phyloP scores from a whole-genome alignment of 75 land plant genomes.

The Sequoiadendron giganteum region DNA sequence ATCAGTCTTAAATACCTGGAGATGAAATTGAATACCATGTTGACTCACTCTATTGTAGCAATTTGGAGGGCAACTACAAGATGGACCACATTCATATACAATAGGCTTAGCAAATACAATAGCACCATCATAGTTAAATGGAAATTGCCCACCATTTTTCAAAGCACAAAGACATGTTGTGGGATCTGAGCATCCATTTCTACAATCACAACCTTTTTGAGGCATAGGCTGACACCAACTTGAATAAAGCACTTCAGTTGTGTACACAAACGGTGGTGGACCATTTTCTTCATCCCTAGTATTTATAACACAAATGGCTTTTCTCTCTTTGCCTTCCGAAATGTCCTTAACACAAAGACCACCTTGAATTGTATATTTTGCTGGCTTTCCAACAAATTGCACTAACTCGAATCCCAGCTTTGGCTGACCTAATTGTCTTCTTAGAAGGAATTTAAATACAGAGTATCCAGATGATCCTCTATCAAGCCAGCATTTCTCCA shows the following conservation, averaged over 20 bases:
- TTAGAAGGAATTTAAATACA: constrained; percentile 48
- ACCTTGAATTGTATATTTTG: neutral
- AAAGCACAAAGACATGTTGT: constrained; percentile 13
- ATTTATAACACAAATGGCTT: constrained; percentile 18
- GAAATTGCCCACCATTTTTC: constrained; percentile 20
- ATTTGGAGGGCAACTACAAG: constrained; percentile 15
- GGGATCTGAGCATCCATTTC: constrained; percentile 9
- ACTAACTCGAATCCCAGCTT: constrained; percentile 14
- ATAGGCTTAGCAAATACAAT: constrained; percentile 11
- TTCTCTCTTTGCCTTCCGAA: constrained; percentile 19
- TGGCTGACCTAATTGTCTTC: constrained; percentile 38
- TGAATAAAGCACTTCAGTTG: constrained; percentile 9
- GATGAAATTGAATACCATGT: constrained; percentile 8
- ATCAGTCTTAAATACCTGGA: constrained; percentile 27
- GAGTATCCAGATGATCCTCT: constrained; percentile 30
- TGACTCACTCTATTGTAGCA: constrained; percentile 16
- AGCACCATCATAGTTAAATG: constrained; percentile 19
- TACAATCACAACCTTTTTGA: constrained; percentile 22
- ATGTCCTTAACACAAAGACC: constrained; percentile 13
- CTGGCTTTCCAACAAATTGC: constrained; percentile 9
- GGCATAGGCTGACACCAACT: constrained; percentile 4
- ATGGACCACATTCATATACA: constrained; percentile 20
- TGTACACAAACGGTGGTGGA: constrained; percentile 1
- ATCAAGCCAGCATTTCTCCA: constrained; percentile 35
- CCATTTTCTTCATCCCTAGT: constrained; percentile 11